Evolutionary conservation across 257 asterid genomes (phyloP).

Genomic region (Euphrasia confusa): DNA sequence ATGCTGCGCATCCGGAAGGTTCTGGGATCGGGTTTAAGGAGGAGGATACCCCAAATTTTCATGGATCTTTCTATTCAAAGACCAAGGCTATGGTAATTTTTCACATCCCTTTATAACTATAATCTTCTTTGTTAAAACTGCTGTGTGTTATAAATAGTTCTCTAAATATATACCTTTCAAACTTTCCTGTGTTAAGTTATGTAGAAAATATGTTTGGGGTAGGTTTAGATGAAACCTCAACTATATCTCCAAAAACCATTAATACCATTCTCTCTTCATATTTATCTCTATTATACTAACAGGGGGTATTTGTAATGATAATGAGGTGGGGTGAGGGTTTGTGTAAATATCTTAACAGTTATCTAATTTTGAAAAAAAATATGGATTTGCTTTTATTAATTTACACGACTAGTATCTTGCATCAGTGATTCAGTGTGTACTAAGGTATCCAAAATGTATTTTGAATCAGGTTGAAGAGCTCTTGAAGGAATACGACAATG

Average conservation of each 20-base stretch:
- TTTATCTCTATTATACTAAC: no score
- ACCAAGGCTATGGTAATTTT: conserved; percentile 60
- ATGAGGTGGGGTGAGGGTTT: neutral
- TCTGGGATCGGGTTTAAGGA: conserved; percentile 63
- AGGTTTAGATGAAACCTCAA: no score
- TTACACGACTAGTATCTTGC: neutral
- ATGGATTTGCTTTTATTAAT: no score
- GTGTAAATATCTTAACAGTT: no score
- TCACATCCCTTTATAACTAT: neutral
- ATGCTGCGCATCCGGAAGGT: conserved; percentile 51
- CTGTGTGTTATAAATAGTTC: no score
- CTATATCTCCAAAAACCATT: no score
- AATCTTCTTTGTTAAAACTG: no score
- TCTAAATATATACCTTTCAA: no score
- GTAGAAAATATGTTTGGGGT: no score
- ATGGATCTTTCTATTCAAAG: conserved; percentile 59
- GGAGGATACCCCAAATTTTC: conserved; percentile 55
- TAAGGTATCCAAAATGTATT: neutral
- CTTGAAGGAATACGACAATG: conserved; percentile 48
- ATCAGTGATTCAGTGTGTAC: neutral
- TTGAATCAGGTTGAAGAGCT: conserved; percentile 50
- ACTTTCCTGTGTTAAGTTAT: no score
- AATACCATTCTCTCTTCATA: no score
- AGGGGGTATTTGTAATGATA: neutral
- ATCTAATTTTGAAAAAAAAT: no score